Evolutionary conservation across 2,329 filamentous ascomycete species (phyloP), one percentile per base, ranked within the genome.

Genomic region (Alternaria novae-zelandiae): DNA sequence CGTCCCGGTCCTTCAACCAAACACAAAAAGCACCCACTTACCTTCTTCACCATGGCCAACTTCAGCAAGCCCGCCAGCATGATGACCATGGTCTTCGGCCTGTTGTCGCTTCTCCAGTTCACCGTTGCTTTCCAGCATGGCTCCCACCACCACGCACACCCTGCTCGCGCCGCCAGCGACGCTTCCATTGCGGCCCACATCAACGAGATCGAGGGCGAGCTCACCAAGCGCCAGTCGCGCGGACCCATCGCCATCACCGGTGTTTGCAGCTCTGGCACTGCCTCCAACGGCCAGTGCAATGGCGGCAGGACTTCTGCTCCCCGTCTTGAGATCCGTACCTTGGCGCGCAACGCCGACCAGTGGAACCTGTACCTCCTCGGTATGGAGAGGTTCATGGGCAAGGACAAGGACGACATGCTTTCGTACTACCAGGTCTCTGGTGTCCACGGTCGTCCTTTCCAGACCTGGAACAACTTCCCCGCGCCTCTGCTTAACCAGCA

Each of bases 341-440:
- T 96, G 70, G 81, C 85, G 57, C 86, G 92, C 61, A 77, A 79
- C 26, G 76, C 85, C 9, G 88, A 92, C 71, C 86, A 87, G 74
- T 93, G 90, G 88, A 93, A 92, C 75, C 80, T 96, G 62, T 96
- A 91, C 78, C 83, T 96, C 25, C 85, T 95, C 53, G 91, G 90
- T 12, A 84, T 96, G 71, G 88, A 87, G 76, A 88, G 89, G 81
- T 88, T 95, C 82, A 89, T 93, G 80, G 86, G 84, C 65, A 87
- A 87, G 60, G 82, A 89, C 67, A 90, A 93, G 79, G 82, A 83
- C 28, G 83, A 88, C 65, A 83, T 85, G 59, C 83, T 91, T 41
- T 95, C 92, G 44, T 96, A 89, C 83, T 96, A 94, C 80, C 88
- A 92, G 73, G 86, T 96, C 43, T 17, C 56, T 92, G 91, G 90